A percentile compares a stretch with the other conserved stretches of the same genome.
phyloP scores from a whole-genome alignment of 352 stramenopile species.

The Pythium plurisporium region DNA sequence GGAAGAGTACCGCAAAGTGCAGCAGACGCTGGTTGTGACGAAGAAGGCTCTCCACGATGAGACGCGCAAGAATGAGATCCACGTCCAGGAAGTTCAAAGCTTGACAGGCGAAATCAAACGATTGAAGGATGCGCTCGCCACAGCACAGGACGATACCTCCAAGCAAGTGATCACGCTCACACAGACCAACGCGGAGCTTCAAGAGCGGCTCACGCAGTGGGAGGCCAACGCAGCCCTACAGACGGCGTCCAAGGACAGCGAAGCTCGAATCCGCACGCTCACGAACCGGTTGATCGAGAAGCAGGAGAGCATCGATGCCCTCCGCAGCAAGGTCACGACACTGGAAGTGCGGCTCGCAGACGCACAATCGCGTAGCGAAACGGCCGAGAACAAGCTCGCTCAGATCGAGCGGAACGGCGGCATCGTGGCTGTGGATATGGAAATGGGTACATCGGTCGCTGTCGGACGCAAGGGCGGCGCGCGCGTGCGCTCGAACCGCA shows the following conservation, averaged over 20 bases:
- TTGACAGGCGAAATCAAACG: constrained; percentile 50
- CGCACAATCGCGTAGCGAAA: constrained; percentile 34
- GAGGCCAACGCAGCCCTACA: constrained; percentile 20
- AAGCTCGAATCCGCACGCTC: constrained; percentile 69
- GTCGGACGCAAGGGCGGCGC: constrained; percentile 19
- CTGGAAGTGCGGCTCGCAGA: constrained; percentile 69
- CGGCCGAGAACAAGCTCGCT: constrained; percentile 53
- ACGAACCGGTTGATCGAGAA: constrained; percentile 82
- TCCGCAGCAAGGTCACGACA: constrained; percentile 63
- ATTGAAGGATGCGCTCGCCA: constrained; percentile 38
- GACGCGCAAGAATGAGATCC: constrained; percentile 52
- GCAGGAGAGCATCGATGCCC: constrained; percentile 66
- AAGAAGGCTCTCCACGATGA: constrained; percentile 81
- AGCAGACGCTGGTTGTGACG: constrained; percentile 57
- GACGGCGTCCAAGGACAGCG: constrained; percentile 27
- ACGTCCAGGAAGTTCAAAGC: constrained; percentile 59
- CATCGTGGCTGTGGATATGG: constrained; percentile 51
- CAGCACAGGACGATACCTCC: constrained; percentile 30
- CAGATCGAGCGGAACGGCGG: constrained; percentile 63
- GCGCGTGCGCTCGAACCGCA: constrained; percentile 55
- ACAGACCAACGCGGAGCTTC: constrained; percentile 44
- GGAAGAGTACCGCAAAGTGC: constrained; percentile 55
- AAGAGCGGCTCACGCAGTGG: constrained; percentile 37
- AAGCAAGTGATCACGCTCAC: constrained; percentile 34
- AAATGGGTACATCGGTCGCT: constrained; percentile 42